phyloP scores from a whole-genome alignment of 1,139 yeast species.

The Hanseniaspora sp. region DNA sequence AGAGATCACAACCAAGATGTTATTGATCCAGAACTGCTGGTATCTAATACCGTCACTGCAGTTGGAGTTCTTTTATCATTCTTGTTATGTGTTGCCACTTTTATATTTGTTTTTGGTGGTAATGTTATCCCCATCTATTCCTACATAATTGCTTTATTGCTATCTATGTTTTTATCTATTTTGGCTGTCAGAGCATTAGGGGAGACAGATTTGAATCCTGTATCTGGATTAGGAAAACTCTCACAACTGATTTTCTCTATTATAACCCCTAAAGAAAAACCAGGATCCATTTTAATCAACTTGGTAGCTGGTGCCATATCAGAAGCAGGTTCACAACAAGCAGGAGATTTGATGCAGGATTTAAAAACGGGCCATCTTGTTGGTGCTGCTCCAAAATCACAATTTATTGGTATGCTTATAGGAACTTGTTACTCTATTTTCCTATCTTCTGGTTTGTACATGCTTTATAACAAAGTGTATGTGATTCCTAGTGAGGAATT shows the following conservation, averaged over 20 bases:
- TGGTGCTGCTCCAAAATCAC: slow-evolving; percentile 89
- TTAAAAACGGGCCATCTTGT: slow-evolving; percentile 83
- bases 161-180: slow-evolving; percentile 70
- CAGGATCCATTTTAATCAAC: slow-evolving; percentile 73
- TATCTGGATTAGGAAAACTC: slow-evolving; percentile 88
- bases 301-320: slow-evolving; percentile 93
- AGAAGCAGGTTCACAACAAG: slow-evolving; percentile 98
- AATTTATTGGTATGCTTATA: slow-evolving; percentile 75
- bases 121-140: slow-evolving; percentile 60
- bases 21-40: slow-evolving; percentile 39
- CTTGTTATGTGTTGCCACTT: slow-evolving; percentile 51
- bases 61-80: slow-evolving; percentile 59
- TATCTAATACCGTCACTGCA: slow-evolving; percentile 40
- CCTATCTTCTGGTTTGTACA: slow-evolving; percentile 70
- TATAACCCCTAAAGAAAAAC: slow-evolving; percentile 62
- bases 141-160: slow-evolving; percentile 50
- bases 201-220: slow-evolving; percentile 93
- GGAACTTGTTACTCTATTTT: slow-evolving; percentile 79
- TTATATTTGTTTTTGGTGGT: slow-evolving; percentile 55
- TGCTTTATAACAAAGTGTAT: slow-evolving; percentile 68
- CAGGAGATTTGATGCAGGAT: slow-evolving; percentile 97
- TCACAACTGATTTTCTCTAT: slow-evolving; percentile 82
- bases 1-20: slow-evolving; percentile 31
- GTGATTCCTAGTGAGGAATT: slow-evolving; percentile 71
- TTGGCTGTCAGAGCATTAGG: slow-evolving; percentile 90